phyloP scores from a whole-genome alignment of 345 rosid species.

The Kandelia obovata region DNA sequence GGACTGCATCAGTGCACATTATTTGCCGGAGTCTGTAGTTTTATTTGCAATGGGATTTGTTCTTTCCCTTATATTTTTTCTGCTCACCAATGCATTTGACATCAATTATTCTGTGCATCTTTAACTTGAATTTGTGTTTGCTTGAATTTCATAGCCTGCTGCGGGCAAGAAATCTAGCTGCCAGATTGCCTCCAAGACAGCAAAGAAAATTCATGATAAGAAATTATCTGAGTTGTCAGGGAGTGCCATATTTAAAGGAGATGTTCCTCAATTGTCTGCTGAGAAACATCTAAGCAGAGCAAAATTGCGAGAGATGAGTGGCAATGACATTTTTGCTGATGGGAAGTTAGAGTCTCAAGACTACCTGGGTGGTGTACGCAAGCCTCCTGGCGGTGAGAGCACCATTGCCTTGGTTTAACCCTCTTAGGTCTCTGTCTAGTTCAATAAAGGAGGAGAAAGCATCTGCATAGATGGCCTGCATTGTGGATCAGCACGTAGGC shows the following conservation, averaged over 20 bases:
- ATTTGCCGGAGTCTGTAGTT: background rate
- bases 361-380: slow-evolving; percentile 92
- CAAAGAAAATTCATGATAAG: slow-evolving; percentile 12
- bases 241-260: slow-evolving; percentile 8
- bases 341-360: slow-evolving; percentile 84
- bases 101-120: background rate
- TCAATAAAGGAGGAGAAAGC: slow-evolving; percentile 19
- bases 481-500: slow-evolving; percentile 33
- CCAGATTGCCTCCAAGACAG: slow-evolving; percentile 1
- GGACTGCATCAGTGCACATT: background rate
- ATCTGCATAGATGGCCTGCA: slow-evolving; percentile 35
- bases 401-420: slow-evolving; percentile 82
- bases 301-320: slow-evolving; percentile 75
- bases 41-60: background rate
- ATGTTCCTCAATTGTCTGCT: background rate
- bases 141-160: background rate
- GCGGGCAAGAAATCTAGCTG: background rate
- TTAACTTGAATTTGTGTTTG: background rate
- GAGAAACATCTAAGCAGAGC: slow-evolving; percentile 72
- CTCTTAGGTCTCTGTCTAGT: slow-evolving; percentile 20
- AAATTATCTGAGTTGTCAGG: slow-evolving; percentile 14
- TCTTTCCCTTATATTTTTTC: too few relatives aligned
- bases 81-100: background rate
- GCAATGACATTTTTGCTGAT: slow-evolving; percentile 81
- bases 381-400: slow-evolving; percentile 97